A percentile compares a stretch with the other conserved stretches of the same genome.
Evolutionary conservation across 805 yeast species (phyloP).

Genomic region (Candida stauntonica): DNA sequence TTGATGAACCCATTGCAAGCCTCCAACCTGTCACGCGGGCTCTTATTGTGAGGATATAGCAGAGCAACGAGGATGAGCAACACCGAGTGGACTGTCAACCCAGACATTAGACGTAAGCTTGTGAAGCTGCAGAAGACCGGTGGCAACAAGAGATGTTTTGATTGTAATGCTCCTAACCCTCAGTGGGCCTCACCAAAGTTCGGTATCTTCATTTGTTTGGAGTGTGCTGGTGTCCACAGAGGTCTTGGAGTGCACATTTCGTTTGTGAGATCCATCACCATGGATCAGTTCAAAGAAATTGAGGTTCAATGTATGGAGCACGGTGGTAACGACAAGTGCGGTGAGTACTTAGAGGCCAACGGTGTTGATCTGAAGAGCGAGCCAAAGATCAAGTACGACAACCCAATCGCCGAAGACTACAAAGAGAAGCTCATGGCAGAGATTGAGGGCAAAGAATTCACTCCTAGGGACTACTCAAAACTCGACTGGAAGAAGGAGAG

Average conservation of each 20-base stretch:
- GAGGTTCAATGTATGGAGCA: conserved; percentile 87
- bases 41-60: not conserved
- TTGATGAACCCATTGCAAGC: not conserved
- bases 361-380: conserved; percentile 66
- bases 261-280: conserved; percentile 92
- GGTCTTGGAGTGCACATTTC: conserved; percentile 96
- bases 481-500: conserved; percentile 24
- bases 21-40: not conserved
- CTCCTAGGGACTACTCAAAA: conserved; percentile 52
- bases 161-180: conserved; percentile 93
- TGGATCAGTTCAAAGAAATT: conserved; percentile 97
- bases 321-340: conserved; percentile 86
- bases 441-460: conserved; percentile 67
- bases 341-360: conserved; percentile 59
- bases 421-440: conserved; percentile 73
- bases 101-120: conserved; percentile 82
- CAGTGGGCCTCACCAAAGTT: conserved; percentile 99
- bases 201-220: conserved; percentile 94
- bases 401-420: conserved; percentile 92
- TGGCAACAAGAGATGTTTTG: conserved; percentile 84
- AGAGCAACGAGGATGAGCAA: not conserved
- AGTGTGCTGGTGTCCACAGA: conserved; percentile 95
- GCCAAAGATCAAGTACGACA: conserved; percentile 74
- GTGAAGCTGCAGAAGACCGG: conserved; percentile 75
- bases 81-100: conserved; percentile 80